Base-by-base conservation (phyloP, 345 rosid genomes). In the Salix dunnii region DNA sequence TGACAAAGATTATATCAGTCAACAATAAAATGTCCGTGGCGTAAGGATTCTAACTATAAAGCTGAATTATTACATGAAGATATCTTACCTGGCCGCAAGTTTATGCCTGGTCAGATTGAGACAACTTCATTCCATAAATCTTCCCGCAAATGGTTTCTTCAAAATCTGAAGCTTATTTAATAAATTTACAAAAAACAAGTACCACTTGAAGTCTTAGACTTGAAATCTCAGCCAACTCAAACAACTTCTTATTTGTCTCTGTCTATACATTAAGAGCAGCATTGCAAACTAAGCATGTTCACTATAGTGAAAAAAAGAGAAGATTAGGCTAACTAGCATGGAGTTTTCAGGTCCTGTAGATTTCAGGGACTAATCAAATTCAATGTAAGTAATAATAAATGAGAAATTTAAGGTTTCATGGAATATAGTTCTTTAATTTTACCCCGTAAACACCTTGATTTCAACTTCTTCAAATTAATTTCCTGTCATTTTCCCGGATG, bases 81-180 rank as follows among this genome's bases (percentile, higher is more conserved):
- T n/a, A n/a, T n/a, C n/a, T n/a, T n/a, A n/a, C 83, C 51, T 53
- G 71, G 67, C 20, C 16, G 46, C 17, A 67, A 70, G 76, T 66
- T 55, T 17, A 67, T 63, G 36, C 18, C 3, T 71, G 14, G 60
- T 23, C 76, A 68, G 76, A 84, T 38, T 25, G 74, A 70, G 84
- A 77, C 83, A 73, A 36, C 70, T 64, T 74, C 66, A 67, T 27
- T 71, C 31, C 68, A 40, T 42, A 68, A 14, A 53, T 16, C 30
- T 4, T 55, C 23, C 36, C 7, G 7, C 0, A 20, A 33, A 25
- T 70, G 68, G 75, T 78, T 80, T 67, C 68, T 70, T 74, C 86
- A 71, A 70, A 63, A 7, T 28, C 62, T 46, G 66, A 76, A 83
- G 77, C 77, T 68, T 79, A 71, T 79, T 67, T n/a, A 21, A 55